Conservation (phyloP, 2,329 filamentous ascomycete species). For the Calonectria honghensis region DNA sequence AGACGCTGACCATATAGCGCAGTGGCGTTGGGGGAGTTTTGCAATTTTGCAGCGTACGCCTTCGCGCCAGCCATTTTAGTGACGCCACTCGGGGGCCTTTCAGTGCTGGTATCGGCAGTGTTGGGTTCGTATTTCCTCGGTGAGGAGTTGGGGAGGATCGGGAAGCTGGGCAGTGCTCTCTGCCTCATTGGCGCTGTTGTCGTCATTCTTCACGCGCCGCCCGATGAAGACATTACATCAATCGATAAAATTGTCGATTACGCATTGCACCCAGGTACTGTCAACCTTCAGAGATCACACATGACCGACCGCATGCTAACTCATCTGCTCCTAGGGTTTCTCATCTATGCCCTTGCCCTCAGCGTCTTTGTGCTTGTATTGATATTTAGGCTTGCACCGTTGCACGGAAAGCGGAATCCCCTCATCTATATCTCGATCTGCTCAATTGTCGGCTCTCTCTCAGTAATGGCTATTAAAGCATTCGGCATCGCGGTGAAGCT, state of each 20-base stretch:
- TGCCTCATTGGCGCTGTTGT: slow-evolving; percentile 24
- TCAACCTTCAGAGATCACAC: no score
- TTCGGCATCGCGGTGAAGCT: slow-evolving; percentile 33
- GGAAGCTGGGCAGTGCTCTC: slow-evolving; percentile 23
- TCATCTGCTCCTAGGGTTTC: neutral
- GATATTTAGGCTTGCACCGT: slow-evolving; percentile 13
- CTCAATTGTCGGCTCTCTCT: slow-evolving; percentile 25
- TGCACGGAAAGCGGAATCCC: slow-evolving; percentile 15
- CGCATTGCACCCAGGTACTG: slow-evolving; percentile 19
- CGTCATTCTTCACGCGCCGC: slow-evolving; percentile 26
- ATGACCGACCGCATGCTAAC: neutral
- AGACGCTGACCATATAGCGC: neutral
- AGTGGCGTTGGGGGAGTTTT: slow-evolving; percentile 28
- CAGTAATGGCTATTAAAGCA: slow-evolving; percentile 29
- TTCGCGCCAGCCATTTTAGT: slow-evolving; percentile 35
- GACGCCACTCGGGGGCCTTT: slow-evolving; percentile 31
- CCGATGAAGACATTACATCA: slow-evolving; percentile 26
- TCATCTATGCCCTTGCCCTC: slow-evolving; percentile 8
- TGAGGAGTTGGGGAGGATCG: slow-evolving; percentile 14
- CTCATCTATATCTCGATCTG: slow-evolving; percentile 33
- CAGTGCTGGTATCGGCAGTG: slow-evolving; percentile 19
- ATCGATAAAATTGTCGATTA: slow-evolving; percentile 29
- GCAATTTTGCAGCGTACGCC: slow-evolving; percentile 34
- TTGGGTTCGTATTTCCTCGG: slow-evolving; percentile 19
- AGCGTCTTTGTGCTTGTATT: slow-evolving; percentile 5